Conservation (phyloP, 495 filamentous ascomycete species). For the Aspergillus sparsus region DNA sequence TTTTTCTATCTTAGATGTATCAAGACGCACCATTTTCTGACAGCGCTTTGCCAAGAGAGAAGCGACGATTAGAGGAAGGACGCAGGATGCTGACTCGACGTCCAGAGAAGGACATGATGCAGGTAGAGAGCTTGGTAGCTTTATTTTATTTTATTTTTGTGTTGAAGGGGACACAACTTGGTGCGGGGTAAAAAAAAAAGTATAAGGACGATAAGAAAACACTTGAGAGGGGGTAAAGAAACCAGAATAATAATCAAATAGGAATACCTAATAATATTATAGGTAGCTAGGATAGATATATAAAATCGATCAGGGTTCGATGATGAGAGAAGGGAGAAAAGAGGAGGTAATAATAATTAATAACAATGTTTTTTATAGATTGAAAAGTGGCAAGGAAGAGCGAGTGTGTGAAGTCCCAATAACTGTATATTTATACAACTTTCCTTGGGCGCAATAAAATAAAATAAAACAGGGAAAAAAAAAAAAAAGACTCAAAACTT, state of each 20-base stretch:
- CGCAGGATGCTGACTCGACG: conserved; percentile 50
- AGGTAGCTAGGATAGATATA: too few relatives aligned
- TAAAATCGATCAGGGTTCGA: too few relatives aligned
- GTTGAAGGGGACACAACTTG: not conserved
- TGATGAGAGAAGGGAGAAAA: too few relatives aligned
- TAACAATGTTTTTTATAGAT: too few relatives aligned
- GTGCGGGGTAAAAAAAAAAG: not conserved
- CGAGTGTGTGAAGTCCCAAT: too few relatives aligned
- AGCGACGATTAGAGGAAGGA: conserved; percentile 39
- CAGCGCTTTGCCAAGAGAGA: conserved; percentile 42
- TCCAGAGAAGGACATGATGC: conserved; percentile 55
- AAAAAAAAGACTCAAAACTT: conserved; percentile 5
- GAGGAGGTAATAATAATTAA: too few relatives aligned
- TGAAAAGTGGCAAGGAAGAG: too few relatives aligned
- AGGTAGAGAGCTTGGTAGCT: conserved; percentile 22
- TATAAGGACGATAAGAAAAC: not conserved
- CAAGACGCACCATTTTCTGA: conserved; percentile 45
- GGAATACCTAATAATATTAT: too few relatives aligned
- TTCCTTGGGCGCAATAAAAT: not conserved
- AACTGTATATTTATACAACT: too few relatives aligned
- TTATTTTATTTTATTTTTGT: not conserved
- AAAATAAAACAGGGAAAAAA: conserved; percentile 6
- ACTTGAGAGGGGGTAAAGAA: conserved; percentile 6
- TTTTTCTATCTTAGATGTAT: not conserved
- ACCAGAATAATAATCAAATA: not conserved